A percentile compares a stretch with the other conserved stretches of the same genome.
These are phyloP conservation scores for Aspergillus sp. DNA, from an alignment of 2,329 filamentous ascomycete species.

Conservation along the genomic window DNA sequence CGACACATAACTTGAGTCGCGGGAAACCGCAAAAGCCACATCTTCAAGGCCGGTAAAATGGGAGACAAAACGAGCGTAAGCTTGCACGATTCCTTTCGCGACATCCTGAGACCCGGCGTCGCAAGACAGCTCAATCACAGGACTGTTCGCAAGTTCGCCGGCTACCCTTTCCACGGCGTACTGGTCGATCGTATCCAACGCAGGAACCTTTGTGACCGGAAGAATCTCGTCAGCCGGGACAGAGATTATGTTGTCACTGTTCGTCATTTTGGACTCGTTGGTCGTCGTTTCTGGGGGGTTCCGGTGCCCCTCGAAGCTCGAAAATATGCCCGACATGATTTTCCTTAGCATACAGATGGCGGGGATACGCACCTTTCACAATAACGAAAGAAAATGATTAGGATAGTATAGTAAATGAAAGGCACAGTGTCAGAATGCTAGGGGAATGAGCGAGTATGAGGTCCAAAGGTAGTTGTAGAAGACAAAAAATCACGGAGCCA, in stretches of 20 bases:
- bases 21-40: constrained; percentile 15
- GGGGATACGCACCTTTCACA: constrained; percentile 11
- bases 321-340: constrained; percentile 10
- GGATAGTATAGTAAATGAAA: background rate
- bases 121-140: constrained; percentile 8
- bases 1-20: constrained; percentile 3
- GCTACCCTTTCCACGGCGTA: constrained; percentile 12
- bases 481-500: background rate
- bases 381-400: constrained; percentile 4
- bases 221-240: constrained; percentile 4
- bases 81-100: constrained; percentile 11
- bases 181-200: constrained; percentile 19
- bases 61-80: constrained; percentile 20
- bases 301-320: constrained; percentile 8
- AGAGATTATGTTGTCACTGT: background rate
- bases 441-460: background rate
- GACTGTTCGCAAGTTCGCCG: constrained; percentile 4
- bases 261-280: background rate
- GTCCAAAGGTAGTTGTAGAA: background rate
- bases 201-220: constrained; percentile 20
- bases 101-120: constrained; percentile 4
- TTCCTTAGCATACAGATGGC: constrained; percentile 5
- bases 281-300: constrained; percentile 1
- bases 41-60: constrained; percentile 20
- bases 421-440: background rate